Evolutionary conservation across 148 eudicot species (phyloP).

Genomic region (Selenicereus undatus): DNA sequence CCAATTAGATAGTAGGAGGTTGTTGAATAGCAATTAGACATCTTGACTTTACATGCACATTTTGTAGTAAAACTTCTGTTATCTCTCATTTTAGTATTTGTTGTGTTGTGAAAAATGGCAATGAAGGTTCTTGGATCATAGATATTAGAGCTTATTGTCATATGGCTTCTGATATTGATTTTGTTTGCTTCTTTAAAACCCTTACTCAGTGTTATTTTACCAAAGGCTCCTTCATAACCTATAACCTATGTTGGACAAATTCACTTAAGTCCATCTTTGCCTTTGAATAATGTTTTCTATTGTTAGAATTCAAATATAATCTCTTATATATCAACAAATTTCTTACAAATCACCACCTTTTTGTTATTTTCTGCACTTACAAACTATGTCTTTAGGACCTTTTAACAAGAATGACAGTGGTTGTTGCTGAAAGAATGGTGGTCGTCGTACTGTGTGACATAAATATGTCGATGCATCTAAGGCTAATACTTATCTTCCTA

Average conservation of each 20-base stretch:
- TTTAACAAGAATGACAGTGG: neutral
- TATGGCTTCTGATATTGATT: neutral
- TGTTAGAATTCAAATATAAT: neutral
- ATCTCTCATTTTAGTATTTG: neutral
- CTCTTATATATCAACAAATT: neutral
- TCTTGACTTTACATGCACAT: neutral
- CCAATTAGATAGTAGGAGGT: too few species aligned
- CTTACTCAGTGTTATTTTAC: neutral
- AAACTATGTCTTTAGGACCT: neutral
- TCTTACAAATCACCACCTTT: neutral
- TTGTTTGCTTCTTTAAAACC: neutral
- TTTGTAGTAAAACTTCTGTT: neutral
- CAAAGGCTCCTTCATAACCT: neutral
- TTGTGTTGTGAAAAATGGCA: neutral
- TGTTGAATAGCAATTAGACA: too few species aligned
- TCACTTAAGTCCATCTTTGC: neutral
- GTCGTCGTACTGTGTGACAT: neutral
- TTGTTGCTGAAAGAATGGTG: neutral
- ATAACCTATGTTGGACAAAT: neutral
- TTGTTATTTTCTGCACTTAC: too few species aligned
- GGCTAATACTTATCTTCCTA: neutral
- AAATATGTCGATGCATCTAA: too few species aligned
- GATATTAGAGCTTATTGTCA: neutral
- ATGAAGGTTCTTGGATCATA: neutral
- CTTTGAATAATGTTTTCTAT: neutral